These are phyloP conservation scores for Coemansia sp. DNA, from an alignment of 192 early-diverging fungal species.

Conservation along the genomic window DNA sequence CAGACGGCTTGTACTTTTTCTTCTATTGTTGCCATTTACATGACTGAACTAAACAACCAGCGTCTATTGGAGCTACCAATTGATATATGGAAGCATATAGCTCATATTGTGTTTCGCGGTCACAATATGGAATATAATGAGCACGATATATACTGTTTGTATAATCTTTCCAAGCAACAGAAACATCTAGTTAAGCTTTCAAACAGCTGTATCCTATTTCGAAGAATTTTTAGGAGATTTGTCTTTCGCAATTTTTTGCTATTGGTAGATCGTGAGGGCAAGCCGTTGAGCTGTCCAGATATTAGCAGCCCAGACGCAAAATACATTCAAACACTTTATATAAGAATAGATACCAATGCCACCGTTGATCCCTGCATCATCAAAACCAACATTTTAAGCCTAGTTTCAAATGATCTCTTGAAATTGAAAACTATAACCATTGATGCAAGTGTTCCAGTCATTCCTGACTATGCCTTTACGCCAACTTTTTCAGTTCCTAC, in stretches of 20 bases:
- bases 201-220: not conserved
- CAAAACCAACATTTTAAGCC: not conserved
- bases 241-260: not conserved
- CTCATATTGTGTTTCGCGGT: not conserved
- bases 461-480: too few relatives aligned
- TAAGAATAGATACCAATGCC: not conserved
- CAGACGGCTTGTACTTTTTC: too few relatives aligned
- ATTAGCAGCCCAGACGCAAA: not conserved
- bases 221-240: not conserved
- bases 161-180: not conserved
- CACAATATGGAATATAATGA: conserved; percentile 3
- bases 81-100: not conserved
- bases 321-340: not conserved
- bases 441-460: not conserved
- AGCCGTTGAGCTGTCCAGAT: not conserved
- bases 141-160: not conserved
- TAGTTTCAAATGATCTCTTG: not conserved
- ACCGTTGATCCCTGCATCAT: not conserved
- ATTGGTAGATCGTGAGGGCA: not conserved
- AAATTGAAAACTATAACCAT: not conserved
- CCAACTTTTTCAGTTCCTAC: too few relatives aligned
- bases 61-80: too few relatives aligned
- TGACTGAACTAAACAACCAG: too few relatives aligned
- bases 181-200: not conserved
- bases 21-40: too few relatives aligned